Evolutionary conservation across 768 basidiomycete species (phyloP), one percentile per base, ranked within the genome.

Genomic region (Pulveroboletus sp.): DNA sequence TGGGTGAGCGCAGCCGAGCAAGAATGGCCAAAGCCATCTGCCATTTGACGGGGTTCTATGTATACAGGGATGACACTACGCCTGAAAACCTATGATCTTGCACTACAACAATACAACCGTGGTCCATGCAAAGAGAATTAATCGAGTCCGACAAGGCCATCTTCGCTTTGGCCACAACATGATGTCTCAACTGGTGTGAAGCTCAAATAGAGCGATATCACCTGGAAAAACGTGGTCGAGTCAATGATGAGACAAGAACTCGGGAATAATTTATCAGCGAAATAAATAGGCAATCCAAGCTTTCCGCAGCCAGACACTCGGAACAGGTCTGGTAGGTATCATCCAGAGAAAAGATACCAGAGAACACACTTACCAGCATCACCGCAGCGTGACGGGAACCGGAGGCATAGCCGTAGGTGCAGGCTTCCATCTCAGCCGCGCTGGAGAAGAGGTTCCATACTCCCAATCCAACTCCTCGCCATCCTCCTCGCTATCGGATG

Each of bases 261-360:
- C 39, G 30, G 9, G 12, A 40, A 46, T 24, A 5, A 30, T 11
- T 21, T 5, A 54, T 68, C 54, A 55, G 56, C 65, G 73, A 74
- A 70, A 24, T 7, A 67, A 74, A 76, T 75, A 81, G 78, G 84
- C 83, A 85, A 85, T 82, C 73, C 76, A 60, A 55, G 58, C 64
- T 75, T 69, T 83, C 84, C 79, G 72, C 83, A 80, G 61, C 58
- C 63, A 61, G 61, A 40, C 57, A 71, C 66, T 88, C 82, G 72
- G 86, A 81, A 88, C 84, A 87, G 85, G 85, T 86, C 84, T 87
- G 82, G 79, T 71, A 47, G 66, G 61, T 79, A 72, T 86, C 86
- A 85, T 88, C 85, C 70, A 33, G 60, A 60, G 50, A 47, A 61
- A 40, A 30, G 14, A 33, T 18, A 39, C 8, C 47, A 46, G 42